A percentile compares a stretch with the other conserved stretches of the same genome.
These are phyloP conservation scores for Chaetomium sp. DNA, from an alignment of 2,329 filamentous ascomycete genomes.

Conservation along the genomic window DNA sequence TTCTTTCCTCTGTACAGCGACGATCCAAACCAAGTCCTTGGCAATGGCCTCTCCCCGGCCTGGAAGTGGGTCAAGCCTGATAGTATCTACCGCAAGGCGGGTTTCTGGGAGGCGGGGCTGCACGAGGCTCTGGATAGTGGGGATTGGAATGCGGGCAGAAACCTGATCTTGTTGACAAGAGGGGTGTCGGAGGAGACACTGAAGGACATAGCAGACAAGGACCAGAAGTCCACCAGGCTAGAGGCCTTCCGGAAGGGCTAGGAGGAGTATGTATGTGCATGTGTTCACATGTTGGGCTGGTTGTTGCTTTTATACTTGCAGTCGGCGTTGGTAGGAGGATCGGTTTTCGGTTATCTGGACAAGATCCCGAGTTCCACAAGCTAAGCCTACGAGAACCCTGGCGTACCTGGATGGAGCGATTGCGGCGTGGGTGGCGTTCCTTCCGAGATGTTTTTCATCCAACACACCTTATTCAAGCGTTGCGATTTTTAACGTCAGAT, in stretches of 20 bases:
- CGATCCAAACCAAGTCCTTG: background rate
- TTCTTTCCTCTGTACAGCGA: background rate
- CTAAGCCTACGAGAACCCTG: background rate
- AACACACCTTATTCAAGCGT: background rate
- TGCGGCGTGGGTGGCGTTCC: slow-evolving; percentile 5
- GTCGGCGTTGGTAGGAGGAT: background rate
- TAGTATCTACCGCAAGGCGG: background rate
- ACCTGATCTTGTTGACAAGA: background rate
- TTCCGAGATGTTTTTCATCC: background rate
- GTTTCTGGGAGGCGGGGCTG: background rate
- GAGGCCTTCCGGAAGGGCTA: background rate
- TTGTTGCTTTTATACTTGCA: background rate
- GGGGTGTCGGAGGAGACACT: background rate
- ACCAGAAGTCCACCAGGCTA: background rate
- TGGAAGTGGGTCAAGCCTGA: slow-evolving; percentile 16
- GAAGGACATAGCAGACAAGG: background rate
- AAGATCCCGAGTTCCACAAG: background rate
- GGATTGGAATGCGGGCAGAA: slow-evolving; percentile 5
- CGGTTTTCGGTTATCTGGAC: background rate
- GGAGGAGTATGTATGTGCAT: background rate
- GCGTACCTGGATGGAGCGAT: background rate
- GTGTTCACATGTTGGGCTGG: too few species aligned
- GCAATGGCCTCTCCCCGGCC: background rate
- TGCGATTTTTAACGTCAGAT: background rate
- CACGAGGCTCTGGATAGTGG: background rate